Percentiles rank a stretch among this genome's conserved stretches.
Evolutionary conservation across 441 rosid species (phyloP).

Genomic region (Syzygium malaccense): DNA sequence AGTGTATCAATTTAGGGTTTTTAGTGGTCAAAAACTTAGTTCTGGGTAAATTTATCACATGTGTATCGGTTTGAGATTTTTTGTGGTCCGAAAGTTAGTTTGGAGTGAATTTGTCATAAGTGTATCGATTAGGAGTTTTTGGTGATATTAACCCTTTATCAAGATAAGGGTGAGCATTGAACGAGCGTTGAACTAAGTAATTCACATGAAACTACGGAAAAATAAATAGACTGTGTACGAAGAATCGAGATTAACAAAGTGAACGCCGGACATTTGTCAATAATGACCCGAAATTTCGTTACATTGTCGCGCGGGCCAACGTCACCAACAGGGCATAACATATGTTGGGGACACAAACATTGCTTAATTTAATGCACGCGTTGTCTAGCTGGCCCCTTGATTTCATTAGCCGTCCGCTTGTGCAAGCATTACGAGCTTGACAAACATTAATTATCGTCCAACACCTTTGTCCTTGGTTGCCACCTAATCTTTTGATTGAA

Average conservation of each 20-base stretch:
- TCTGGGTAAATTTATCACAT: accelerated
- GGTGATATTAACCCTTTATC: too few relatives aligned
- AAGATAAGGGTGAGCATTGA: background rate
- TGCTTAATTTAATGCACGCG: background rate
- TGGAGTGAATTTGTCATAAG: too few relatives aligned
- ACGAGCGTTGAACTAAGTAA: background rate
- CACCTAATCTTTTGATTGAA: background rate
- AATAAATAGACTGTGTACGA: background rate
- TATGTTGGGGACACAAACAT: background rate
- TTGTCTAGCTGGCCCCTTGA: background rate
- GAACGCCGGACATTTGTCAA: background rate
- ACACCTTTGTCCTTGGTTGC: background rate
- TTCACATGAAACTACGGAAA: background rate
- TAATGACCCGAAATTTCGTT: background rate
- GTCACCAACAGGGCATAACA: background rate
- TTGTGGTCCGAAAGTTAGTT: too few relatives aligned
- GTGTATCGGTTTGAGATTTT: too few relatives aligned
- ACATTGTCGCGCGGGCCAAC: background rate
- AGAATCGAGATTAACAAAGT: background rate
- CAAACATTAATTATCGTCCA: background rate
- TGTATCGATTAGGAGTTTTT: too few relatives aligned
- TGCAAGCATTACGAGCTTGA: background rate
- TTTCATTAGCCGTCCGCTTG: background rate
- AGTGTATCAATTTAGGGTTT: too few relatives aligned
- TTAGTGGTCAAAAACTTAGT: too few relatives aligned